phyloP scores from a whole-genome alignment of 2,329 filamentous ascomycete genomes.

The Pseudocercospora fijiensis region DNA sequence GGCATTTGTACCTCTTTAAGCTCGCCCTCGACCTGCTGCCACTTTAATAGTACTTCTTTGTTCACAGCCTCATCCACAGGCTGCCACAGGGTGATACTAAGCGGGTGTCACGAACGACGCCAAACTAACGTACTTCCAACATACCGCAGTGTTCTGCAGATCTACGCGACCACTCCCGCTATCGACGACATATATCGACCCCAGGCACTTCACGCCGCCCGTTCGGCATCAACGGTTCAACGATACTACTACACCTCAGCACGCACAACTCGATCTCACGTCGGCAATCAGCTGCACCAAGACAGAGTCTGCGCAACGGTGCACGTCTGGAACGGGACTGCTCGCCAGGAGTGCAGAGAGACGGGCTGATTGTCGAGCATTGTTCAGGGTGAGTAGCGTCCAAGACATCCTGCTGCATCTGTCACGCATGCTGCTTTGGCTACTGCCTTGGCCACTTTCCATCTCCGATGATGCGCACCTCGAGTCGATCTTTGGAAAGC shows the following conservation, averaged over 20 bases:
- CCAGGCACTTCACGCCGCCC: slow-evolving; percentile 22
- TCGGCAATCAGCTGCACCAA: slow-evolving; percentile 13
- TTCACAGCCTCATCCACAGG: slow-evolving; percentile 26
- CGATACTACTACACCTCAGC: slow-evolving; percentile 14
- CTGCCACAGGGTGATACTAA: slow-evolving; percentile 28
- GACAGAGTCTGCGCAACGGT: slow-evolving; percentile 19
- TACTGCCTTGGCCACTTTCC: not conserved
- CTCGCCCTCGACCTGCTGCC: slow-evolving; percentile 21
- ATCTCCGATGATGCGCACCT: not conserved
- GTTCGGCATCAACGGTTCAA: slow-evolving; percentile 24
- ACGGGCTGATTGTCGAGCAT: not conserved
- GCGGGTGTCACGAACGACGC: slow-evolving; percentile 26
- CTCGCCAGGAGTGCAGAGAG: not conserved
- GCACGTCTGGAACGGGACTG: slow-evolving; percentile 6
- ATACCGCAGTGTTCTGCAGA: slow-evolving; percentile 22
- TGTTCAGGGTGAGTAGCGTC: slow-evolving; percentile 1
- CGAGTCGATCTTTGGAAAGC: not conserved
- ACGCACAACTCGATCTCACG: slow-evolving; percentile 19
- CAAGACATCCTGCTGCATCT: not conserved
- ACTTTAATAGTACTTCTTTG: slow-evolving; percentile 29
- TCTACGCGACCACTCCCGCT: slow-evolving; percentile 18
- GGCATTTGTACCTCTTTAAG: slow-evolving; percentile 23
- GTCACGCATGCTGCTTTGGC: not conserved
- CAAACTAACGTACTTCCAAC: slow-evolving; percentile 24
- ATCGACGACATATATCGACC: slow-evolving; percentile 28